A percentile compares a stretch with the other conserved stretches of the same genome.
These are phyloP conservation scores for Globisporangium barbulae DNA, from an alignment of 352 stramenopile species.

Conservation along the genomic window DNA sequence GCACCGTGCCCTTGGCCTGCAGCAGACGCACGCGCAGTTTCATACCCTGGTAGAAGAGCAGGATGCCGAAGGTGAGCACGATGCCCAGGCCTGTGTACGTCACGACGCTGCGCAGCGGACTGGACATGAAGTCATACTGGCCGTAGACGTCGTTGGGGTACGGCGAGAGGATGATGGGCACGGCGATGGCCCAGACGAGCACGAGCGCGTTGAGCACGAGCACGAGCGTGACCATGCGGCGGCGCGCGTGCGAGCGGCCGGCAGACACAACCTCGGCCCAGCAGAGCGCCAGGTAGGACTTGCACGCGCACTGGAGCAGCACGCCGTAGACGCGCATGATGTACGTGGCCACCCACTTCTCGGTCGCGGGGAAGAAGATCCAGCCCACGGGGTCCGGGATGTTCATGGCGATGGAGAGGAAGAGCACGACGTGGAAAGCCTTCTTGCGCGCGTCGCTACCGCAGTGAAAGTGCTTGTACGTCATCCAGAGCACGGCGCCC, in stretches of 20 bases:
- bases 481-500: constrained; percentile 60
- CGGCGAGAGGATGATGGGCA: constrained; percentile 45
- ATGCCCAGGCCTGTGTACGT: constrained; percentile 56
- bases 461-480: constrained; percentile 53
- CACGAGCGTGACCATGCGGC: constrained; percentile 51
- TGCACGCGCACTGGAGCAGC: constrained; percentile 72
- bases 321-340: constrained; percentile 61
- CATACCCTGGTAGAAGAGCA: constrained; percentile 75
- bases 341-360: constrained; percentile 68
- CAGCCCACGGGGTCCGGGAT: constrained; percentile 59
- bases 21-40: constrained; percentile 67
- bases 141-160: constrained; percentile 59
- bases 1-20: constrained; percentile 65
- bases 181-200: constrained; percentile 52
- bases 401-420: constrained; percentile 61
- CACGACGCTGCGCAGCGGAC: constrained; percentile 41
- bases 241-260: constrained; percentile 55
- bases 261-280: constrained; percentile 82
- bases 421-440: constrained; percentile 69
- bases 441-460: constrained; percentile 54
- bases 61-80: constrained; percentile 60
- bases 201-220: constrained; percentile 54
- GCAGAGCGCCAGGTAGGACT: constrained; percentile 76
- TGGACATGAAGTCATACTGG: constrained; percentile 66
- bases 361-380: constrained; percentile 53